Base-by-base conservation (phyloP, 1,284 basidiomycete species). In the Rhodotorula mucilaginosa region DNA sequence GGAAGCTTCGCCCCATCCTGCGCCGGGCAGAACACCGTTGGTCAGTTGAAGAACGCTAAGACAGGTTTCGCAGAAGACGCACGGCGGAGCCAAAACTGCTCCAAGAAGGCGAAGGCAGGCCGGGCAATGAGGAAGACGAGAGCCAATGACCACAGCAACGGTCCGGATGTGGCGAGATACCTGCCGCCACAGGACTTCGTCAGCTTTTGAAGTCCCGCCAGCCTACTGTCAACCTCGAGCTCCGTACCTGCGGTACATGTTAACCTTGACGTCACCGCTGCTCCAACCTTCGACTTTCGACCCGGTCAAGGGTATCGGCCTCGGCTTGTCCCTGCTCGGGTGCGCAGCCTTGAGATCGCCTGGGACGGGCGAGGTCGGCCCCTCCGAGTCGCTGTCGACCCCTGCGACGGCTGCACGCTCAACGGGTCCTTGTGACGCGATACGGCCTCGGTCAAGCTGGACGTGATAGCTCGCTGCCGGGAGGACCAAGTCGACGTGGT, bases 391-490 rank as follows among this genome's bases (percentile, higher is more conserved):
- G 54, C 21, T n/a, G 7, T 16, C 19, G 39, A 21, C n/a, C 1
- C 1, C 52, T 60, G 7, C 19, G 47, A 23, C 54, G 18, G 5
- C 29, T 47, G 52, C 26, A 2, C 18, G 12, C 58, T 61, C 58
- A 10, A 69, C 64, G 5, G 21, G 39, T 4, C 92, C 93, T 61
- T 88, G 84, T 80, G 88, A 92, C 67, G 86, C 83, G n/a, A 94
- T 85, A 21, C 87, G 86, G 19, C 93, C 90, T 74, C 92, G 92
- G 75, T 93, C 90, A 31, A 96, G 85, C 16, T 90, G 88, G 29
- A 95, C 81, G 56, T 82, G 80, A 60, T 81, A 81, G 0, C 78
- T 69, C 8, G 80, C 81, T 10, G 76, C 74, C 1, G 80, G 80
- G 16, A 80, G 78, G 46, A 82, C 80, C 12, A 83, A 77, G 21